A percentile compares a stretch with the other conserved stretches of the same genome.
These are phyloP conservation scores for Verticillium zaregamsianum DNA, from an alignment of 2,329 filamentous ascomycete genomes.

Conservation along the genomic window DNA sequence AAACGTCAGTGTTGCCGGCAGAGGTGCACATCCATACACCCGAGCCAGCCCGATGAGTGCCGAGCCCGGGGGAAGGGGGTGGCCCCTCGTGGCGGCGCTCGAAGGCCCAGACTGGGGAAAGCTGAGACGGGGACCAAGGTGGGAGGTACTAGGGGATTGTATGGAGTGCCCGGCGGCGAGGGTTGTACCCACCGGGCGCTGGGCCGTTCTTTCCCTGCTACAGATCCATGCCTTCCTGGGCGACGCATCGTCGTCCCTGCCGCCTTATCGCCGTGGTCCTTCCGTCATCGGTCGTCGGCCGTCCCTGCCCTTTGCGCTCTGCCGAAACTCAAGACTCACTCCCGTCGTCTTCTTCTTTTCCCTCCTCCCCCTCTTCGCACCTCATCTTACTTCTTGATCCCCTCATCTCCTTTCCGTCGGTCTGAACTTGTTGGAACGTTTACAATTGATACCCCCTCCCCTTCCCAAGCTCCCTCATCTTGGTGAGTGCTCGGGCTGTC, in stretches of 20 bases:
- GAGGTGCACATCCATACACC: slow-evolving; percentile 21
- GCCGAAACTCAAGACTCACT: slow-evolving; percentile 1
- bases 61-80: slow-evolving; percentile 14
- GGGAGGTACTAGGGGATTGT: neutral
- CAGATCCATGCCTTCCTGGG: neutral
- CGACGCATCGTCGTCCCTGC: neutral
- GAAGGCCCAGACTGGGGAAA: neutral
- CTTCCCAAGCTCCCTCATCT: neutral
- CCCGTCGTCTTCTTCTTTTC: neutral
- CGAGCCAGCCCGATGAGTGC: slow-evolving; percentile 30
- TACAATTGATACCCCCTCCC: slow-evolving; percentile 5
- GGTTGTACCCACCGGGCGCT: slow-evolving; percentile 6
- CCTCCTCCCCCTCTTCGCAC: neutral
- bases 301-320: slow-evolving; percentile 6
- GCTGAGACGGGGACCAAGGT: neutral
- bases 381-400: neutral
- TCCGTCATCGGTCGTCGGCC: slow-evolving; percentile 9
- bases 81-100: neutral
- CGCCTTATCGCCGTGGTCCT: slow-evolving; percentile 3
- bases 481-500: neutral
- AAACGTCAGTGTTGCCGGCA: slow-evolving; percentile 1
- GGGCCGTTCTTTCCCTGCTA: neutral
- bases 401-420: neutral
- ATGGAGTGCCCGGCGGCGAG: slow-evolving; percentile 1
- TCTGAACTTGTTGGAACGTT: neutral